These are phyloP conservation scores for Xanthoconium stramineum DNA, from an alignment of 768 basidiomycete species.

Conservation along the genomic window DNA sequence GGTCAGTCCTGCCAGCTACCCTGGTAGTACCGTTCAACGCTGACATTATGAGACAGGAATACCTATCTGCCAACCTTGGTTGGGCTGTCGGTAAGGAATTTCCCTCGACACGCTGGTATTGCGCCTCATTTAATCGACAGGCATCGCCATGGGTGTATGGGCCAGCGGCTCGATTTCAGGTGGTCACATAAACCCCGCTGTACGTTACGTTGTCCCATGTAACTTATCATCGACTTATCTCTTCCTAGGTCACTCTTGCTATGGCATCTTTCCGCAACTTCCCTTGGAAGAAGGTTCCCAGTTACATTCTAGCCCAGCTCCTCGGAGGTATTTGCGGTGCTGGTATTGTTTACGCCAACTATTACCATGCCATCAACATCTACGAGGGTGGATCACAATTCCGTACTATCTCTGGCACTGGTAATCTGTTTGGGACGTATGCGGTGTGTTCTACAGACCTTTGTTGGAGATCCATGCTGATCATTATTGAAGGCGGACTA, in stretches of 20 bases:
- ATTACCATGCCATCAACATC: conserved; percentile 63
- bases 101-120: neutral
- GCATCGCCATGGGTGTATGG: conserved; percentile 68
- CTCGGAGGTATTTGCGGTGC: conserved; percentile 60
- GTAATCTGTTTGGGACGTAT: conserved; percentile 57
- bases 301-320: conserved; percentile 60
- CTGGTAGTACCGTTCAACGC: neutral
- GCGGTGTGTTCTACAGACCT: conserved; percentile 38
- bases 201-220: conserved; percentile 25
- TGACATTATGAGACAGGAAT: conserved; percentile 17
- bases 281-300: conserved; percentile 79
- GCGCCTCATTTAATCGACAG: conserved; percentile 19
- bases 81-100: conserved; percentile 30
- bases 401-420: conserved; percentile 58
- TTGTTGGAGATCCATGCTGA: conserved; percentile 8
- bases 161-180: conserved; percentile 64
- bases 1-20: conserved; percentile 36
- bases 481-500: conserved; percentile 34
- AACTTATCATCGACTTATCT: neutral
- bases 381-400: conserved; percentile 54
- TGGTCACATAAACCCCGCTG: conserved; percentile 74
- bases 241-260: conserved; percentile 60
- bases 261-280: conserved; percentile 69
- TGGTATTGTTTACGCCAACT: conserved; percentile 58
- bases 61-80: conserved; percentile 26